Evolutionary conservation across 2,329 filamentous ascomycete species (phyloP), one percentile per base, ranked within the genome.

Genomic region (Paecilomyces formosus): DNA sequence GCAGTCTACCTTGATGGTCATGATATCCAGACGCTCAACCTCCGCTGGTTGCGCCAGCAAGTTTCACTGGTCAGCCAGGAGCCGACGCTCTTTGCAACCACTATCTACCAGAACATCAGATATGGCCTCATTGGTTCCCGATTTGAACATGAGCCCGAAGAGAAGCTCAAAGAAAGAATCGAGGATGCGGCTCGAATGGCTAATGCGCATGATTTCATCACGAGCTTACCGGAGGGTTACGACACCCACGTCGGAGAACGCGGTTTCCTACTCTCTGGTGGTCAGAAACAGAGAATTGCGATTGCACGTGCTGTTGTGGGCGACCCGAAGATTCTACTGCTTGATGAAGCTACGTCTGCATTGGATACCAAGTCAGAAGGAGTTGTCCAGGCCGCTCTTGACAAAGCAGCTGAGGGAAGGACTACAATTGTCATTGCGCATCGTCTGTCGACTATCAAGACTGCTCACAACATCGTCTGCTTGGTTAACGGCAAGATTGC

Each of bases 351-450:
- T 4, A 99, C 94, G 0, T 94, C 89, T 39, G 92, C 92, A 3
- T 82, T 99, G 0, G 94, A 99, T 69, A 96, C 93, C 22, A 93
- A 94, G 70, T 95, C 91, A 0, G 94, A 99, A 76, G 92, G 90
- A 53, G 88, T 96, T 9, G 93, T 99, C 1, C 94, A 97, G 73
- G 90, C 90, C 50, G 94, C 94, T 18, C 82, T 99, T 8, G 92
- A 97, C 67, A 88, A 85, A 55, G 94, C 93, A 26, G 84, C 92
- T 1, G 82, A 88, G 62, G 93, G 92, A 24, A 85, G 94, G 57
- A 99, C 94, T 0, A 97, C 94, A 1, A 96, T 97, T 66, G 90
- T 92, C 6, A 97, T 99, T 73, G 94, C 94, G 51, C 94, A 99
- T 77, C 88, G 93, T 65, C 81, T 99, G 8, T 96, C 92, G 0